Conservation (phyloP, 768 basidiomycete species). For the Kwoniella dendrophila region DNA sequence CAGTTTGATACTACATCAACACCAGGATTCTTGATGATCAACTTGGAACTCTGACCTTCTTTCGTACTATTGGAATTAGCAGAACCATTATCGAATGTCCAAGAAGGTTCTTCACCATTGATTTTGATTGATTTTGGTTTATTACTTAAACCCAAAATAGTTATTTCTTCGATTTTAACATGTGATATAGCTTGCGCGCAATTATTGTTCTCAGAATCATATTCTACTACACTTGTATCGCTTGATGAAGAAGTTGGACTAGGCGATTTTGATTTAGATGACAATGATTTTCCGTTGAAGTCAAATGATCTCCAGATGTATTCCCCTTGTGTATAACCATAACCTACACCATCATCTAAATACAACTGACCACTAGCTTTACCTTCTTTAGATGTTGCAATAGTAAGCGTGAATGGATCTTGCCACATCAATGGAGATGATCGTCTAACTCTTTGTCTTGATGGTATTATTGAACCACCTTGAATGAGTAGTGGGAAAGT, state of each 20-base stretch:
- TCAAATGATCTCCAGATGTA: slow-evolving; percentile 80
- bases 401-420: slow-evolving; percentile 89
- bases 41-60: slow-evolving; percentile 68
- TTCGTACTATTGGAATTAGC: slow-evolving; percentile 63
- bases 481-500: slow-evolving; percentile 83
- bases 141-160: slow-evolving; percentile 70
- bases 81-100: slow-evolving; percentile 68
- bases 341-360: slow-evolving; percentile 90
- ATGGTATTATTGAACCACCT: slow-evolving; percentile 86
- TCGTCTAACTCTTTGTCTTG: slow-evolving; percentile 82
- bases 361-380: slow-evolving; percentile 83
- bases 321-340: slow-evolving; percentile 71
- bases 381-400: slow-evolving; percentile 65
- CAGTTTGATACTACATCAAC: slow-evolving; percentile 55
- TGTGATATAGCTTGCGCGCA: slow-evolving; percentile 69
- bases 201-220: slow-evolving; percentile 59
- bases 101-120: slow-evolving; percentile 63
- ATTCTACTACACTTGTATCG: slow-evolving; percentile 59
- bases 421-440: slow-evolving; percentile 82
- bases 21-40: slow-evolving; percentile 64
- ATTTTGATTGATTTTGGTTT: slow-evolving; percentile 68
- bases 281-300: slow-evolving; percentile 58
- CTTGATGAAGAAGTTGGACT: slow-evolving; percentile 56
- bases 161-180: slow-evolving; percentile 79
- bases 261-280: slow-evolving; percentile 63